Evolutionary conservation across 2,329 filamentous ascomycete species (phyloP), one percentile per base, ranked within the genome.

Genomic region (Alternaria viburni): DNA sequence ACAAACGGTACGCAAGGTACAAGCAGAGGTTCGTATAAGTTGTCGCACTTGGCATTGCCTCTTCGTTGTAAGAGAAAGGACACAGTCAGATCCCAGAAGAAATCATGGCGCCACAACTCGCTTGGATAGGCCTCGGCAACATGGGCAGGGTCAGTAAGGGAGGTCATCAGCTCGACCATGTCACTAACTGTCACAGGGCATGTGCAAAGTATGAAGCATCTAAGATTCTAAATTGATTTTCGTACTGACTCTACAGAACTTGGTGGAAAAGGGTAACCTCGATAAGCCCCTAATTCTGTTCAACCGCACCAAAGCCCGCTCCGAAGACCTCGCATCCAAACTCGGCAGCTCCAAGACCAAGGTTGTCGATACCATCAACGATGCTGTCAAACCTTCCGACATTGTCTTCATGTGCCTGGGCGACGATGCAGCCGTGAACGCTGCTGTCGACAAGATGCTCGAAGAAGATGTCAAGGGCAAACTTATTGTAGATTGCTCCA

Each of bases 121-220:
- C 93, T 71, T 96, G 89, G 88, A 88, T 96, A 58, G 93, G 93
- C 61, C 86, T 97, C 54, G 93, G 93, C 56, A 96, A 96, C 79
- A 97, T 97, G 89, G 93, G 92, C 69, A 86, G 90, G 75, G 91
- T 91, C 83, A 83, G 87, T 67, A 44, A 58, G 66, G 44, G 64
- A 67, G 57, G 58, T 57, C 36, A 51, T 57, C n/a, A 54, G 19
- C 25, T 50, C 52, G 11, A 46, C 6, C 32, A 55, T 23, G 15
- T 32, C 15, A 32, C 64, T 69, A 28, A 70, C 54, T 28, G 21
- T 46, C 6, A 7, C 63, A 93, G 91, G 93, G 90, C 67, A 96
- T 97, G 92, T 88, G 86, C 81, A 91, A 66, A 59, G 61, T 64
- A 54, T 45, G 30, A 30, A n/a, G 25, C 19, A 5, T 17, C 17